Conservation (phyloP, 805 yeast genomes). For the Nakazawaea holstii region DNA sequence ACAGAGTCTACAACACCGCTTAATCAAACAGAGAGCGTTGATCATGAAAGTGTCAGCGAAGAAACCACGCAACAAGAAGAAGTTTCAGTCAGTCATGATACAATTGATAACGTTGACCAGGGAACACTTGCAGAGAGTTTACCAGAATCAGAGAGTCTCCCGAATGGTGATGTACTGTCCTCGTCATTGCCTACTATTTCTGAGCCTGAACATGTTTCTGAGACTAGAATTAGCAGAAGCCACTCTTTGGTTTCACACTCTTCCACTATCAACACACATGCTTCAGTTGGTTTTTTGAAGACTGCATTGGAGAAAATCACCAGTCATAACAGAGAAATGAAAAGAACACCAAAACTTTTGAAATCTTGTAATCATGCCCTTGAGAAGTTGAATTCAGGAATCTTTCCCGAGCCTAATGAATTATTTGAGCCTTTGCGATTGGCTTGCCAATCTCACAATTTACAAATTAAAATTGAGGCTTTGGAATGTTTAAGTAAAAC, state of each 20-base stretch:
- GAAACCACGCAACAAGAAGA: not conserved
- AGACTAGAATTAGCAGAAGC: constrained; percentile 4
- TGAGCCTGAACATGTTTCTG: not conserved
- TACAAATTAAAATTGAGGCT: constrained; percentile 65
- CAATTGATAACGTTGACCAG: not conserved
- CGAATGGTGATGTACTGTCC: not conserved
- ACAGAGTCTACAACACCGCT: constrained; percentile 1
- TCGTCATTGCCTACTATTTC: not conserved
- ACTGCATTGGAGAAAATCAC: constrained; percentile 25
- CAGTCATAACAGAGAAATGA: constrained; percentile 27
- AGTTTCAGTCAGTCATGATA: not conserved
- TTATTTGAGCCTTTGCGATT: constrained; percentile 76
- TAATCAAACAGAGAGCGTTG: not conserved
- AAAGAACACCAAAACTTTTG: constrained; percentile 39
- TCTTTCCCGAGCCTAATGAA: constrained; percentile 38
- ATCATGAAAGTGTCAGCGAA: not conserved
- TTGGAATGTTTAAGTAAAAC: constrained; percentile 84
- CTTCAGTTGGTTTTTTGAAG: constrained; percentile 27
- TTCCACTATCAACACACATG: constrained; percentile 15
- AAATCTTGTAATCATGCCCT: constrained; percentile 33
- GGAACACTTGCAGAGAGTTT: not conserved
- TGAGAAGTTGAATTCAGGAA: constrained; percentile 33
- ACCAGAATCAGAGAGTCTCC: not conserved
- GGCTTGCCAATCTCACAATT: constrained; percentile 64
- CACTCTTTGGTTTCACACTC: constrained; percentile 7